phyloP scores from a whole-genome alignment of 2,329 filamentous ascomycete genomes.

The Graphilbum ipis-grandicollis region DNA sequence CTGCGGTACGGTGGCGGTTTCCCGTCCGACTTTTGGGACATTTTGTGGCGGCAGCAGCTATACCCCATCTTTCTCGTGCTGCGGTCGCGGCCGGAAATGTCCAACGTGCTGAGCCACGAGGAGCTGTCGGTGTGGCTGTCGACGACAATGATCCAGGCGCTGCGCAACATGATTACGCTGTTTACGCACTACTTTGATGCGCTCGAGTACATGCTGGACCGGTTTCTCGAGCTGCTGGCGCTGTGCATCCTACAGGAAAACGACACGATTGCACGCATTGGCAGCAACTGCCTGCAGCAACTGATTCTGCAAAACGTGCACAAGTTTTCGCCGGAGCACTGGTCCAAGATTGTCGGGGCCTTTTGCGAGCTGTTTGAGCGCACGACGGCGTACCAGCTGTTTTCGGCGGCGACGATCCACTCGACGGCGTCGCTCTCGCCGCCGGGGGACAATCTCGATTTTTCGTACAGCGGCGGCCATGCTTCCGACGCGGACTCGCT shows the following conservation, averaged over 20 bases:
- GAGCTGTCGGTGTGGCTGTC: slow-evolving; percentile 97
- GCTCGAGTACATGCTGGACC: slow-evolving; percentile 91
- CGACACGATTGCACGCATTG: slow-evolving; percentile 92
- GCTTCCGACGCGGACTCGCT: slow-evolving; percentile 22
- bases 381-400: slow-evolving; percentile 88
- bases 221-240: slow-evolving; percentile 86
- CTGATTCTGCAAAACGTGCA: slow-evolving; percentile 90
- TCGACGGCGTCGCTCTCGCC: slow-evolving; percentile 11
- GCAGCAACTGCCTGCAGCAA: slow-evolving; percentile 94
- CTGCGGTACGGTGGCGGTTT: slow-evolving; percentile 84
- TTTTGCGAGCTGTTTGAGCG: slow-evolving; percentile 93
- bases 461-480: slow-evolving; percentile 20
- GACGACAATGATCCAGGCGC: slow-evolving; percentile 96
- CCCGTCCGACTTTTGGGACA: slow-evolving; percentile 93
- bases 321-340: slow-evolving; percentile 77
- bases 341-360: slow-evolving; percentile 84
- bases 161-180: slow-evolving; percentile 95
- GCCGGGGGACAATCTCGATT: slow-evolving; percentile 22
- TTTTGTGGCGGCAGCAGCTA: slow-evolving; percentile 87
- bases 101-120: slow-evolving; percentile 86
- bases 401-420: slow-evolving; percentile 57
- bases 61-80: slow-evolving; percentile 98
- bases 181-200: slow-evolving; percentile 98
- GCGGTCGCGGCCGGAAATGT: slow-evolving; percentile 90
- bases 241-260: slow-evolving; percentile 98